Percentiles rank a stretch among this genome's conserved stretches.
Conservation (phyloP, 1,284 basidiomycete genomes). For the Ganoderma resinaceum region DNA sequence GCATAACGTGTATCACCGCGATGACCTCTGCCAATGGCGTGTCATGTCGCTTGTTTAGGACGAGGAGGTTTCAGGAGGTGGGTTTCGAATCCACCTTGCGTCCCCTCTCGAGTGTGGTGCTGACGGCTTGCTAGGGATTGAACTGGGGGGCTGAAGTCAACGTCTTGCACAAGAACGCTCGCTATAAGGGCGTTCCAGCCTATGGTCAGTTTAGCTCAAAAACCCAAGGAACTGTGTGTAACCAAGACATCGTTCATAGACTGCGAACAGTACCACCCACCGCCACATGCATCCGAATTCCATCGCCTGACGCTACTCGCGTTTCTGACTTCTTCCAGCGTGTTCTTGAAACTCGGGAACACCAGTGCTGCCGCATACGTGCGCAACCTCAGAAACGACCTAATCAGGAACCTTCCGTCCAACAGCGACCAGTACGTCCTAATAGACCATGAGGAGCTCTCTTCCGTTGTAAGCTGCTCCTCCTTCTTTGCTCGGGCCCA, state of each 20-base stretch:
- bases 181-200: conserved; percentile 12
- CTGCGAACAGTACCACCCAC: conserved; percentile 19
- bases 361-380: conserved; percentile 32
- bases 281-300: conserved; percentile 24
- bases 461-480: too few relatives aligned
- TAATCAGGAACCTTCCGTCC: conserved; percentile 17
- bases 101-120: not conserved
- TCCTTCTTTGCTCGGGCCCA: too few relatives aligned
- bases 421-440: conserved; percentile 15
- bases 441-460: conserved; percentile 17
- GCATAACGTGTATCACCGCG: conserved; percentile 22
- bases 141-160: conserved; percentile 27
- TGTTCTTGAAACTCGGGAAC: conserved; percentile 33
- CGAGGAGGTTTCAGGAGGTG: conserved; percentile 16
- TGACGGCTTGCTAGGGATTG: conserved; percentile 18
- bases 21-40: conserved; percentile 30
- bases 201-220: conserved; percentile 12
- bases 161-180: conserved; percentile 27
- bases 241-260: conserved; percentile 10
- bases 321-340: conserved; percentile 25
- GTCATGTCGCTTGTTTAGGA: conserved; percentile 15
- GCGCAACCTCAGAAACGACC: conserved; percentile 22
- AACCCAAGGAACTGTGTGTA: too few relatives aligned
- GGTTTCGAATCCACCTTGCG: not conserved
- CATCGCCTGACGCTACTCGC: conserved; percentile 28